phyloP scores from a whole-genome alignment of 2,329 filamentous ascomycete species.

The Ophiostoma perfectum region DNA sequence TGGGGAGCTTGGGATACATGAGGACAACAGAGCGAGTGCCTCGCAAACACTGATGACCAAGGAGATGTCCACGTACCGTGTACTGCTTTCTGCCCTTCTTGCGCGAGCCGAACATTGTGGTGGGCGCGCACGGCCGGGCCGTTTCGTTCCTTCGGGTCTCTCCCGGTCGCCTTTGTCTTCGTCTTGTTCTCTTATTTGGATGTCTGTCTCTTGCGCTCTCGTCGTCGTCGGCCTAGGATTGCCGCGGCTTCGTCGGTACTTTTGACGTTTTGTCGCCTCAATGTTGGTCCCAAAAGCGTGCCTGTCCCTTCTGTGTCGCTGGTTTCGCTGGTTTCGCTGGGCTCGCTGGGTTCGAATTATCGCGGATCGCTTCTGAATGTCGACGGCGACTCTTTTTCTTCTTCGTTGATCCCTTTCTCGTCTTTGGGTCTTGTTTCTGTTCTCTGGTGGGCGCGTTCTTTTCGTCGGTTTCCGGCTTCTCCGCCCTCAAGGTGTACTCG shows the following conservation, averaged over 20 bases:
- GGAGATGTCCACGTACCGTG: constrained; percentile 41
- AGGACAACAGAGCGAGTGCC: background rate
- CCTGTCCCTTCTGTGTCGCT: background rate
- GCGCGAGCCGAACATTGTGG: constrained; percentile 44
- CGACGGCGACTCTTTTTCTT: background rate
- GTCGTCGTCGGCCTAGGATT: background rate
- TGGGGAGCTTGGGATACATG: background rate
- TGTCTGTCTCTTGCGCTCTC: background rate
- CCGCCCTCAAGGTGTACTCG: background rate
- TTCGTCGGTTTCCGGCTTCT: constrained; percentile 17
- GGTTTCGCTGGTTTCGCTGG: background rate
- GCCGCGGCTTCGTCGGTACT: background rate
- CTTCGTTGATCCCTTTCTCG: background rate
- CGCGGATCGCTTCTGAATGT: too few species aligned
- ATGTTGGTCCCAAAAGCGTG: background rate
- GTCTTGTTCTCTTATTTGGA: background rate
- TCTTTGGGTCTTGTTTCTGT: background rate
- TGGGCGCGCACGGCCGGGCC: constrained; percentile 10
- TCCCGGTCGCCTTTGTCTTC: background rate
- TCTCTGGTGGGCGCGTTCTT: background rate
- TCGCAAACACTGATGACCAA: background rate
- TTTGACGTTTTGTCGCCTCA: background rate
- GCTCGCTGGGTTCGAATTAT: background rate
- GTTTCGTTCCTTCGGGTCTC: background rate
- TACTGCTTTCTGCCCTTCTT: constrained; percentile 42